These are phyloP conservation scores for Fusarium sp. DNA, from an alignment of 2,329 filamentous ascomycete species.

Conservation along the genomic window DNA sequence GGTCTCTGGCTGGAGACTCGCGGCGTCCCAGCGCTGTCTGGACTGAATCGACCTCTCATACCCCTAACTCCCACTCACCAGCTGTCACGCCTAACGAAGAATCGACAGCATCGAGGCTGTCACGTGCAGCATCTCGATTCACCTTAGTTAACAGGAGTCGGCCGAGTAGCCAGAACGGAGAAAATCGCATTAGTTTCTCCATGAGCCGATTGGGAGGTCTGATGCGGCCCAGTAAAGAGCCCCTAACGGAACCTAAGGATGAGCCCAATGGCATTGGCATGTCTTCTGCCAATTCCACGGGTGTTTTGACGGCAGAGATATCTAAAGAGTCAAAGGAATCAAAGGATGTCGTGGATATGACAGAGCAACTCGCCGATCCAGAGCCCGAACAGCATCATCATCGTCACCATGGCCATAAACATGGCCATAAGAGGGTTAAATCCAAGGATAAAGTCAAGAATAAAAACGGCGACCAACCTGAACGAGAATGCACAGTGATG, in stretches of 20 bases:
- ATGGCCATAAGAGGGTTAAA: constrained; percentile 54
- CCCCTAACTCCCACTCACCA: constrained; percentile 54
- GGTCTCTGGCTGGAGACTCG: constrained; percentile 52
- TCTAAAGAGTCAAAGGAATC: constrained; percentile 36
- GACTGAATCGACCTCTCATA: constrained; percentile 58
- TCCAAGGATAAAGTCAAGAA: constrained; percentile 56
- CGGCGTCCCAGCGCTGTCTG: constrained; percentile 65
- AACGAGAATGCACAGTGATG: constrained; percentile 64
- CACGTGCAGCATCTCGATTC: constrained; percentile 69
- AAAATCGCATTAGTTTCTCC: constrained; percentile 68
- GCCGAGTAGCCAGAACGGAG: constrained; percentile 69
- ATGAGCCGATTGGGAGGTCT: constrained; percentile 68
- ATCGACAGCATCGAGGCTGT: constrained; percentile 65
- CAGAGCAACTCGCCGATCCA: constrained; percentile 42
- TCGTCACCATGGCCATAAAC: constrained; percentile 48
- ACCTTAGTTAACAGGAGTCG: constrained; percentile 63
- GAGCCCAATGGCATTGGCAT: constrained; percentile 46
- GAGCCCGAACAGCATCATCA: constrained; percentile 39
- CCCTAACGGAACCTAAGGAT: constrained; percentile 31
- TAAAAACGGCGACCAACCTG: constrained; percentile 55
- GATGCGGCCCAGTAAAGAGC: constrained; percentile 65
- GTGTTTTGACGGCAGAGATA: constrained; percentile 43
- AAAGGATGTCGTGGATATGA: constrained; percentile 24
- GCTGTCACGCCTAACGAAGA: constrained; percentile 65
- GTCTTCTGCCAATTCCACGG: constrained; percentile 46